Percentiles rank a stretch among this genome's conserved stretches.
Conservation (phyloP, 2,329 filamentous ascomycete species). For the Colletotrichum sp. region DNA sequence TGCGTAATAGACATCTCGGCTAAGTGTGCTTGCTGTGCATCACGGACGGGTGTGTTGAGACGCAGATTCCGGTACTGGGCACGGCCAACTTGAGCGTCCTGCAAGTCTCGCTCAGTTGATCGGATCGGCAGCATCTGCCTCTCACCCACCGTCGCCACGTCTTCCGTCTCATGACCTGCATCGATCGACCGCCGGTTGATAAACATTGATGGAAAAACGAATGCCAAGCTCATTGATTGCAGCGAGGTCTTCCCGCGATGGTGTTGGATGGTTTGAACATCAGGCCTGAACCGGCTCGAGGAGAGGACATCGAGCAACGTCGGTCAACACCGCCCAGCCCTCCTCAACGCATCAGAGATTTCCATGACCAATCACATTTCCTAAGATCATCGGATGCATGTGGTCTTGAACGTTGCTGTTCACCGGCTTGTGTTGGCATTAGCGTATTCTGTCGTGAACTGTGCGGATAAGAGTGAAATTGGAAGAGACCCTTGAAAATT, state of each 20-base stretch:
- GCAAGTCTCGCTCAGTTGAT: not conserved
- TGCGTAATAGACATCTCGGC: not conserved
- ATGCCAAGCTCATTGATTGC: not conserved
- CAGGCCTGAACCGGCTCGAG: not conserved
- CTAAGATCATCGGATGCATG: not conserved
- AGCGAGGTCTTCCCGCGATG: not conserved
- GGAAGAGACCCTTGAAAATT: not conserved
- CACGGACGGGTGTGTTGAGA: not conserved
- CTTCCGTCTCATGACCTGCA: not conserved
- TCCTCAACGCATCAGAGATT: not conserved
- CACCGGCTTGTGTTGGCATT: not conserved
- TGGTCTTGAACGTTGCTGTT: not conserved
- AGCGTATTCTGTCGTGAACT: not conserved
- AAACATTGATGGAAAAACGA: not conserved
- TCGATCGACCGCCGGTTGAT: not conserved
- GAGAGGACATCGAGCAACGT: not conserved
- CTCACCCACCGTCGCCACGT: not conserved
- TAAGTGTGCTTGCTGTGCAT: not conserved
- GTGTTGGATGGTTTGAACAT: not conserved
- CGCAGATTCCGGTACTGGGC: not conserved
- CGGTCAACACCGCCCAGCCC: not conserved
- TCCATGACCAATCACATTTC: not conserved
- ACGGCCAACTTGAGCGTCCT: not conserved
- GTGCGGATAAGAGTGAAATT: not conserved
- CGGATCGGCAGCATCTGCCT: not conserved